Conservation (phyloP, 2,329 filamentous ascomycete species). For the Hypocrella siamensis region DNA sequence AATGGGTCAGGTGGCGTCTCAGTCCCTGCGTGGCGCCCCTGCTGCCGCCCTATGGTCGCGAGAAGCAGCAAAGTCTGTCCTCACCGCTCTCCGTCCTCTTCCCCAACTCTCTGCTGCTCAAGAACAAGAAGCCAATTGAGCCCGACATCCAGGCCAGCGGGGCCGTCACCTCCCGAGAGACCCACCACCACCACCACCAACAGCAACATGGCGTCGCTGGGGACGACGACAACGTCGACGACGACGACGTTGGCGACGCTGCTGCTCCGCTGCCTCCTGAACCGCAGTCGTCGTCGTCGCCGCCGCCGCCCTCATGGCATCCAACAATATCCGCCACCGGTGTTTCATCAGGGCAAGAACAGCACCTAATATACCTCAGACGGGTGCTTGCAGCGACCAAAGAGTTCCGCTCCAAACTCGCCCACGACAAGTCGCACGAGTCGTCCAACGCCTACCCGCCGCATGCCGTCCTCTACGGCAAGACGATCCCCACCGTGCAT, state of each 20-base stretch:
- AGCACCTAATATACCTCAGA: constrained; percentile 47
- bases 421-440: constrained; percentile 42
- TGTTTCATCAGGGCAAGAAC: constrained; percentile 11
- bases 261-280: constrained; percentile 9
- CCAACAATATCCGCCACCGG: constrained; percentile 1
- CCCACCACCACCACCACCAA: not conserved
- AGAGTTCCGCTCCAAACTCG: constrained; percentile 61
- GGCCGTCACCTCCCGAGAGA: constrained; percentile 4
- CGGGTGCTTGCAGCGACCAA: constrained; percentile 59
- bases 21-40: constrained; percentile 63
- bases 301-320: too few relatives aligned
- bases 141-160: not conserved
- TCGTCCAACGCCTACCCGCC: constrained; percentile 66
- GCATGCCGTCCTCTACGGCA: constrained; percentile 70
- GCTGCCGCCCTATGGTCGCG: constrained; percentile 38
- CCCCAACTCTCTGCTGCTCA: constrained; percentile 20
- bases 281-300: constrained; percentile 5
- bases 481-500: constrained; percentile 71
- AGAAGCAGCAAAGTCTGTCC: constrained; percentile 12
- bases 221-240: too few relatives aligned
- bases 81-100: constrained; percentile 33
- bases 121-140: constrained; percentile 1
- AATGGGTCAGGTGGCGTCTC: constrained; percentile 64
- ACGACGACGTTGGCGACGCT: too few relatives aligned
- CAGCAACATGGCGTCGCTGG: too few relatives aligned